Percentiles rank a stretch among this genome's conserved stretches.
Conservation (phyloP, 2,329 filamentous ascomycete species). For the Colletotrichum eleusines region DNA sequence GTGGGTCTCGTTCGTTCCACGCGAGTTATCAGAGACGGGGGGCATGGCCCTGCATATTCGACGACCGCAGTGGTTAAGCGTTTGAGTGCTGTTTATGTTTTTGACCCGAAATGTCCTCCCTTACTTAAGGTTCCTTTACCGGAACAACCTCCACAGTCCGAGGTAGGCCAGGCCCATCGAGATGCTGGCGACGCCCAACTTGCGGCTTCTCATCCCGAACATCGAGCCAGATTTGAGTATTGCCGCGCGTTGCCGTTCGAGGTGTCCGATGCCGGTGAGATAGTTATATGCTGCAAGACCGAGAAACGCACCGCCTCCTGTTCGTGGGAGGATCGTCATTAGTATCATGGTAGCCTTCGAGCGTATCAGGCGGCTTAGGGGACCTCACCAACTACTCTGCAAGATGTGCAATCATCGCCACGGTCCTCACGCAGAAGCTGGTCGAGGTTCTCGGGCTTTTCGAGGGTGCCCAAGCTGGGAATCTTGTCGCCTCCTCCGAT, state of each 20-base stretch:
- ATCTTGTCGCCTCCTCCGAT: conserved; percentile 57
- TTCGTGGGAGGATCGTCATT: conserved; percentile 14
- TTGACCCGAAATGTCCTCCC: background rate
- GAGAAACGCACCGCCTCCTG: conserved; percentile 81
- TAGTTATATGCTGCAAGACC: conserved; percentile 84
- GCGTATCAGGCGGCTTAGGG: background rate
- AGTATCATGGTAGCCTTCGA: background rate
- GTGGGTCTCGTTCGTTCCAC: background rate
- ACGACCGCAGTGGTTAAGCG: background rate
- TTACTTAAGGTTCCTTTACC: conserved; percentile 52
- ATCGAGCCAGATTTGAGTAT: conserved; percentile 78
- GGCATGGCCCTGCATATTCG: background rate
- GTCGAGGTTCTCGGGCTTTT: conserved; percentile 72
- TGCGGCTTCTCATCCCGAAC: conserved; percentile 79
- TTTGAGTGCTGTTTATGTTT: conserved; percentile 21
- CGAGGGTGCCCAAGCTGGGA: conserved; percentile 64
- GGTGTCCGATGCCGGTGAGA: conserved; percentile 77
- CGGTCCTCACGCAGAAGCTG: conserved; percentile 68
- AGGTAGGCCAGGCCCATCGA: conserved; percentile 76
- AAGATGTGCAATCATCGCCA: conserved; percentile 76
- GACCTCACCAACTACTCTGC: conserved; percentile 76
- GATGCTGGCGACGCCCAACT: conserved; percentile 74
- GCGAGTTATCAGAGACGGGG: background rate
- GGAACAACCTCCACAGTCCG: conserved; percentile 76
- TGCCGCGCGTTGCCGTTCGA: conserved; percentile 72